Evolutionary conservation across 176 grass and related monocot species (phyloP).

Genomic region (Alopecurus myosuroides): DNA sequence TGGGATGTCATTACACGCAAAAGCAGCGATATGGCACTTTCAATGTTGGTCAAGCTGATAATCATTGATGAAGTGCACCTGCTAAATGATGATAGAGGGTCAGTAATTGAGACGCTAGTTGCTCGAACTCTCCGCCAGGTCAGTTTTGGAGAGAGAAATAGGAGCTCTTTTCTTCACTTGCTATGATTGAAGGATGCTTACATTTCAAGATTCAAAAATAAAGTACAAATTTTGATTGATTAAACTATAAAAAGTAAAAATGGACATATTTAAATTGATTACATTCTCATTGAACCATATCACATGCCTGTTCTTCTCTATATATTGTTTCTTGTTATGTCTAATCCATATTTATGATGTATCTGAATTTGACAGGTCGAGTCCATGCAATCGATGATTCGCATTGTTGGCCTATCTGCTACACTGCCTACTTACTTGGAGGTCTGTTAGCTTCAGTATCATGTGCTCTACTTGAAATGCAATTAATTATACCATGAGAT

Average conservation of each 20-base stretch:
- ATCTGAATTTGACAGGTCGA: conserved; percentile 69
- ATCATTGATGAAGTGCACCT: conserved; percentile 99
- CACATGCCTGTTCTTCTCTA: conserved; percentile 4
- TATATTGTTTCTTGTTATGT: conserved; percentile 13
- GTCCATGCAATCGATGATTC: conserved; percentile 97
- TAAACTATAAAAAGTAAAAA: not conserved
- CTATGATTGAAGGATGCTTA: conserved; percentile 1
- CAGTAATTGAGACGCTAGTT: conserved; percentile 95
- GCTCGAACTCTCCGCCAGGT: conserved; percentile 93
- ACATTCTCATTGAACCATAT: not conserved
- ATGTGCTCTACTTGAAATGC: conserved; percentile 10
- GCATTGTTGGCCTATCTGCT: conserved; percentile 94
- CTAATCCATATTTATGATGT: conserved; percentile 25
- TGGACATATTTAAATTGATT: conserved; percentile 2
- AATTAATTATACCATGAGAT: not conserved
- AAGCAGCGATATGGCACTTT: conserved; percentile 98
- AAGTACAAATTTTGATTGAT: conserved; percentile 18
- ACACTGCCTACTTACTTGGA: conserved; percentile 95
- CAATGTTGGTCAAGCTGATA: conserved; percentile 93
- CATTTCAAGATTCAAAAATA: conserved; percentile 16
- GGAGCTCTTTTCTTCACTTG: not conserved
- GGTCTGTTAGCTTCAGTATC: conserved; percentile 44
- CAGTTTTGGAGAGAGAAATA: conserved; percentile 10
- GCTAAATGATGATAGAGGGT: conserved; percentile 96
- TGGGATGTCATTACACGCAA: conserved; percentile 99